Base-by-base conservation (phyloP, 192 early-diverging fungal species). In the Backusella morwellensis region DNA sequence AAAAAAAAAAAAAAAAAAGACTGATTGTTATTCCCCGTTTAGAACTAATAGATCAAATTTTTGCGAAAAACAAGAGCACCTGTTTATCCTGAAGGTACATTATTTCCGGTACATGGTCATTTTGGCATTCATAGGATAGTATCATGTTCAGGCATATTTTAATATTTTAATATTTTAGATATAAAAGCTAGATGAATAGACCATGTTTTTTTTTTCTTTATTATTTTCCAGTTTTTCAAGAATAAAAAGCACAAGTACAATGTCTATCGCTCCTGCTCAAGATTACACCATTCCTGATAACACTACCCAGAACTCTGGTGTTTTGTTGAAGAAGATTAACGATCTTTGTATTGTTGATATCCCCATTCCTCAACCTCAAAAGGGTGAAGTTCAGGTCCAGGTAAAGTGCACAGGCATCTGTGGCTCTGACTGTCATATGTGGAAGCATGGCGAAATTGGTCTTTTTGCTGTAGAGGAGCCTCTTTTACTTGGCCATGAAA, bases 401-500 rank as follows among this genome's bases (percentile, higher is more conserved):
- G 50, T 79, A 34, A 83, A 83, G 75, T 74, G 68, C 21, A 80
- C 78, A 52, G 82, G 82, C 32, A 83, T 83, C 44, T 83, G 82
- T 29, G 82, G 82, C 42, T 80, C 78, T 32, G 82, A 83, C 56
- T 75, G 80, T n/a, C 82, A 83, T 68, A 44, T 77, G 56, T 83
- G 78, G 78, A 72, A 73, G 17, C 44, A 84, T 41, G 82, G 82
- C 8, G 67, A 72, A 23, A 82, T 82, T 23, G 80, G 78, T 56
- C 54, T 74, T 21, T 80, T 77, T 35, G 36, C 76, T 26, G 75
- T 75, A 1, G 76, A 36, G 0, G 41, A 77, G 11, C 77, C 77
- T 32, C 44, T 81, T 4, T 66, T 82, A 15, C 66, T 84, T 23
- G 83, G 83, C 21, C 83, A 84, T 80, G 83, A 84, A 68, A 77